A percentile compares a stretch with the other conserved stretches of the same genome.
Evolutionary conservation across 495 filamentous ascomycete genomes (phyloP).

Genomic region (Penicillium alfredii): DNA sequence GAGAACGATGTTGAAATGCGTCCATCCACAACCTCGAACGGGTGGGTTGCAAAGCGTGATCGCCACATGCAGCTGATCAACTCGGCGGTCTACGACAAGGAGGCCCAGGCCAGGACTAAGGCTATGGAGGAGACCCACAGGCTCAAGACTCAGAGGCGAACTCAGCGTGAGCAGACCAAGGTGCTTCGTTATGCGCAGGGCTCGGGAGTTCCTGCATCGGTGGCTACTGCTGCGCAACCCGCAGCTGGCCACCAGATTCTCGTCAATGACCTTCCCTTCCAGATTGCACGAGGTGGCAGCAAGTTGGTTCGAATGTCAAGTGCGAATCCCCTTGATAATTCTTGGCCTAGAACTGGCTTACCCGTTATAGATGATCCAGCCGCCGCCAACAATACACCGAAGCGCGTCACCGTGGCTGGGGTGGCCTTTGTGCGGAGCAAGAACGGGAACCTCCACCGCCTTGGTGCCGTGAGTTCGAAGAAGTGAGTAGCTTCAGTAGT

Average conservation of each 20-base stretch:
- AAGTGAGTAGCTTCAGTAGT: slow-evolving; percentile 24
- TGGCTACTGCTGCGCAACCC: slow-evolving; percentile 26
- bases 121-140: slow-evolving; percentile 68
- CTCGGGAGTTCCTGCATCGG: slow-evolving; percentile 33
- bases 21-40: slow-evolving; percentile 28
- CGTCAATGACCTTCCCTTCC: slow-evolving; percentile 72
- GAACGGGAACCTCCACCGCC: slow-evolving; percentile 80
- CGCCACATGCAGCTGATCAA: slow-evolving; percentile 90
- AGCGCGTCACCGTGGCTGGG: slow-evolving; percentile 68
- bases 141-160: slow-evolving; percentile 51
- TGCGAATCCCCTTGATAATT: slow-evolving; percentile 35
- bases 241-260: slow-evolving; percentile 56
- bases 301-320: slow-evolving; percentile 74
- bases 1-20: slow-evolving; percentile 28
- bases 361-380: slow-evolving; percentile 52
- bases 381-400: slow-evolving; percentile 66
- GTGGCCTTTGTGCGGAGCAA: slow-evolving; percentile 87
- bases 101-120: slow-evolving; percentile 59
- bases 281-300: slow-evolving; percentile 70
- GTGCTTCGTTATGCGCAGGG: slow-evolving; percentile 42
- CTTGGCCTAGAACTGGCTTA: slow-evolving; percentile 38
- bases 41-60: slow-evolving; percentile 75
- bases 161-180: slow-evolving; percentile 58
- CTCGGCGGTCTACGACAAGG: slow-evolving; percentile 71
- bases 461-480: slow-evolving; percentile 41